A percentile compares a stretch with the other conserved stretches of the same genome.
phyloP scores from a whole-genome alignment of 306 rosid species.

The Arachis hypogaea region DNA sequence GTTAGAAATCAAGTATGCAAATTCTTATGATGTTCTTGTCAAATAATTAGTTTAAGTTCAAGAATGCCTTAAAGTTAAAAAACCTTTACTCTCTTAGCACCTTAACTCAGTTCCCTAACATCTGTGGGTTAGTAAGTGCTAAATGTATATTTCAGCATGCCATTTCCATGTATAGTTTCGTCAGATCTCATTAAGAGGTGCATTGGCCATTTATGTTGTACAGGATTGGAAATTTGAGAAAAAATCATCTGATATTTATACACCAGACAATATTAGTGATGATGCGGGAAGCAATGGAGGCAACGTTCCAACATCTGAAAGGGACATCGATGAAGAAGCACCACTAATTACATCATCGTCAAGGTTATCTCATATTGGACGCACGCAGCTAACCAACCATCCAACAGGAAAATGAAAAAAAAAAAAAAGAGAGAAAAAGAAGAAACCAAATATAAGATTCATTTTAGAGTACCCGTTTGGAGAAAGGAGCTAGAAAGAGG shows the following conservation, averaged over 20 bases:
- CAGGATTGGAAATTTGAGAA: slow-evolving; percentile 93
- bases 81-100: no score
- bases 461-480: slow-evolving; percentile 17
- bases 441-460: slow-evolving; percentile 5
- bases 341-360: slow-evolving; percentile 72
- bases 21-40: background rate
- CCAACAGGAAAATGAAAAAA: slow-evolving; percentile 40
- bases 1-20: background rate
- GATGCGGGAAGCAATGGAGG: slow-evolving; percentile 50
- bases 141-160: background rate
- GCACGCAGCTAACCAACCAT: slow-evolving; percentile 44
- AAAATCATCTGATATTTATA: slow-evolving; percentile 68
- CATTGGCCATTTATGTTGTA: slow-evolving; percentile 10
- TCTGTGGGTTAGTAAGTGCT: no score
- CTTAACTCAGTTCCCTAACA: no score
- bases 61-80: no score
- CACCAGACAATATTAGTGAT: slow-evolving; percentile 48
- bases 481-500: slow-evolving; percentile 36
- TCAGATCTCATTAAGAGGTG: background rate
- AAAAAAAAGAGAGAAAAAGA: slow-evolving; percentile 26
- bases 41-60: no score
- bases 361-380: slow-evolving; percentile 55
- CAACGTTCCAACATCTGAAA: slow-evolving; percentile 45
- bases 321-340: slow-evolving; percentile 63
- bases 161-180: background rate